Conservation (phyloP, 768 basidiomycete genomes). For the Podaxis carcinomalis region DNA sequence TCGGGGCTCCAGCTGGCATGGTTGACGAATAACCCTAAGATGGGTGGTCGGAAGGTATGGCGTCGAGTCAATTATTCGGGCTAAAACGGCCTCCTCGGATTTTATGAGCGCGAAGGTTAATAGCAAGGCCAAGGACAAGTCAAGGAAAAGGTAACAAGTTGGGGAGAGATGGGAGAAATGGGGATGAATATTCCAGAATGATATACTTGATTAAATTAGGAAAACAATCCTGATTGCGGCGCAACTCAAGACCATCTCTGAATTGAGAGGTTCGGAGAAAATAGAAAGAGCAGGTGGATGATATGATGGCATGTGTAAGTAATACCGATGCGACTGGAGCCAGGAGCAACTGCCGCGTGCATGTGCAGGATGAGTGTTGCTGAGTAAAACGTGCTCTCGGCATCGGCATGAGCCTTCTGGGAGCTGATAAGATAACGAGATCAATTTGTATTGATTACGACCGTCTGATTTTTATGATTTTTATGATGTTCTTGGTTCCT, state of each 20-base stretch:
- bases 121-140: neutral
- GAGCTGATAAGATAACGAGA: neutral
- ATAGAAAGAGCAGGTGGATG: neutral
- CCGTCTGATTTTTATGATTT: neutral
- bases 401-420: neutral
- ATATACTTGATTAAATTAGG: constrained; percentile 25
- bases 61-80: neutral
- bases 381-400: neutral
- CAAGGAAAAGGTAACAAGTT: neutral
- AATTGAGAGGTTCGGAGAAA: constrained; percentile 14
- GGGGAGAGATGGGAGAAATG: neutral
- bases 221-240: neutral
- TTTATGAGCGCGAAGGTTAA: neutral
- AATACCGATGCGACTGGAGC: neutral
- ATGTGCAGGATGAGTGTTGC: neutral
- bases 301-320: neutral
- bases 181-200: neutral
- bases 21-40: neutral
- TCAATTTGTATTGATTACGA: neutral
- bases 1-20: neutral
- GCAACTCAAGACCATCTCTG: neutral
- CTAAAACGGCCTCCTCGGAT: neutral
- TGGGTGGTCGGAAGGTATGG: neutral
- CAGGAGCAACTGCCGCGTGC: neutral
- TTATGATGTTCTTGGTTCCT: neutral